Evolutionary conservation across 106 monocot species (phyloP).

Genomic region (Allium fistulosum): DNA sequence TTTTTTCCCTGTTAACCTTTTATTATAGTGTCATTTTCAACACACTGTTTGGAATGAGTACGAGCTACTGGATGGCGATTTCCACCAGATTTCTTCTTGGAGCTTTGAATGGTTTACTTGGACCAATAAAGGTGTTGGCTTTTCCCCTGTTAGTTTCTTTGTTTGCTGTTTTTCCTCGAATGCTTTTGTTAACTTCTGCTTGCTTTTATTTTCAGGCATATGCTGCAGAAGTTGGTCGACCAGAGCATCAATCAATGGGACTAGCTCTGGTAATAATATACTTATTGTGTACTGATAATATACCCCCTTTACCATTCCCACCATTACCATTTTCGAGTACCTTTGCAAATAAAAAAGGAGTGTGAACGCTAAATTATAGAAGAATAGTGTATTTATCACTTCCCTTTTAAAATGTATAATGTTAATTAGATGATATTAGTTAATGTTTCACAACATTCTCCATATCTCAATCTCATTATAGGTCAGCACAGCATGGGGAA

Average conservation of each 20-base stretch:
- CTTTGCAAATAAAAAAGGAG: background rate
- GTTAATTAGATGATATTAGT: background rate
- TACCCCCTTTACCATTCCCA: background rate
- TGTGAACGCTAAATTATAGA: background rate
- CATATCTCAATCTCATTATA: conserved; percentile 3
- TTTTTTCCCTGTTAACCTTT: background rate
- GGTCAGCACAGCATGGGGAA: conserved; percentile 62
- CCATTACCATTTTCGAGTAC: background rate
- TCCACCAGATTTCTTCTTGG: conserved; percentile 79
- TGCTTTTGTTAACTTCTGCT: conserved; percentile 5
- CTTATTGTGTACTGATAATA: background rate
- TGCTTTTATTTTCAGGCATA: conserved; percentile 38
- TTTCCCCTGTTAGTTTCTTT: background rate
- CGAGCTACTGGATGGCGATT: conserved; percentile 87
- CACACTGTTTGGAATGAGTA: conserved; percentile 76
- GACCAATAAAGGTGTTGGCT: conserved; percentile 46
- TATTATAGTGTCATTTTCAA: conserved; percentile 66
- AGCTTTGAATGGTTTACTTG: conserved; percentile 70
- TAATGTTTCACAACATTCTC: background rate
- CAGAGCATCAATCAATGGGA: conserved; percentile 62
- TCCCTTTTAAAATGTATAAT: background rate
- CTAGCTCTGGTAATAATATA: conserved; percentile 50
- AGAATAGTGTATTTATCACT: background rate
- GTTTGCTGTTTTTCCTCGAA: too few relatives aligned
- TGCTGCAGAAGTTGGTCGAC: conserved; percentile 41